phyloP scores from a whole-genome alignment of 441 rosid species.

The Manihot esculenta region DNA sequence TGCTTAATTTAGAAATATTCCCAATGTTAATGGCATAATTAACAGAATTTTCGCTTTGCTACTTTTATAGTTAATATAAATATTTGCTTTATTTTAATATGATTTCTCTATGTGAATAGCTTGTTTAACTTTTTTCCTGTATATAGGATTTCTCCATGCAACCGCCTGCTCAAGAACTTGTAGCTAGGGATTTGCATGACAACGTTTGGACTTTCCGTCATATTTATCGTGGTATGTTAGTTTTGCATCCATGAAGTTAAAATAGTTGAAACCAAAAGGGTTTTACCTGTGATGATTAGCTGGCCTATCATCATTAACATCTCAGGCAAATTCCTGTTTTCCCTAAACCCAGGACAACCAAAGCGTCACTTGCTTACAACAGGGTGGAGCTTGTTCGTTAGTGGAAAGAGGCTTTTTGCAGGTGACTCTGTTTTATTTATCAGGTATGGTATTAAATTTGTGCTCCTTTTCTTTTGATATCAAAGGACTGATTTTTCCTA shows the following conservation, averaged over 20 bases:
- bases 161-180: constrained; percentile 91
- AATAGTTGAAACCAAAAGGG: background rate
- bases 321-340: constrained; percentile 20
- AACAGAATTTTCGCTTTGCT: constrained; percentile 5
- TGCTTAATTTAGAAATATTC: constrained; percentile 7
- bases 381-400: constrained; percentile 95
- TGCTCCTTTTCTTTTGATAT: constrained; percentile 19
- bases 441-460: constrained; percentile 44
- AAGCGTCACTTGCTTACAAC: constrained; percentile 95
- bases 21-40: background rate
- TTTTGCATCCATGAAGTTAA: background rate
- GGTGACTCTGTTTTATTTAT: constrained; percentile 95
- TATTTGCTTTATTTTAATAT: background rate
- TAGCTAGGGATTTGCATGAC: constrained; percentile 94
- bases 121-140: constrained; percentile 16
- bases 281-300: background rate
- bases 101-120: background rate
- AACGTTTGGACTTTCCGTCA: constrained; percentile 86
- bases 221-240: constrained; percentile 71
- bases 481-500: background rate
- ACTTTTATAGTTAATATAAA: constrained; percentile 3
- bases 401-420: constrained; percentile 88
- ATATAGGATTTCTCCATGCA: constrained; percentile 82
- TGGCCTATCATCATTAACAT: background rate
- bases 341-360: constrained; percentile 69